Evolutionary conservation across 768 basidiomycete species (phyloP).

Genomic region (Mycena amicta): DNA sequence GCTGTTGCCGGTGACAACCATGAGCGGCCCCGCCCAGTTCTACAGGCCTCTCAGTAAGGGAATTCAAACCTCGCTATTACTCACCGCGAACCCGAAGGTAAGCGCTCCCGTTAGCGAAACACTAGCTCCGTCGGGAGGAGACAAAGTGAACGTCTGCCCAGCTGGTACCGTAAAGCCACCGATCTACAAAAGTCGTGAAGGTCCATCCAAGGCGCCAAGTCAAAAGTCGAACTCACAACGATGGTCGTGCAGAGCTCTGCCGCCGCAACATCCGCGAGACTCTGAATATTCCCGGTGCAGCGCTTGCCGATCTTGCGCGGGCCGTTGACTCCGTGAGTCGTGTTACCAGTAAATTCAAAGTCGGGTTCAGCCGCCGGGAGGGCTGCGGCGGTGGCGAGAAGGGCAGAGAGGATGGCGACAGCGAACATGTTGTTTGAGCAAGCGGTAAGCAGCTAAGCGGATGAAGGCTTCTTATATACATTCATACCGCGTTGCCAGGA

Average conservation of each 20-base stretch:
- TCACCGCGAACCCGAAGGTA: constrained; percentile 39
- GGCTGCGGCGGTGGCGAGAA: background rate
- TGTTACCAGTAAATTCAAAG: background rate
- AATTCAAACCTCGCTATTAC: background rate
- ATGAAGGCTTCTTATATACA: no score
- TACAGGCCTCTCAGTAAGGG: no score
- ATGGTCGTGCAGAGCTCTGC: constrained; percentile 50
- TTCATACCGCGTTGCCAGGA: no score
- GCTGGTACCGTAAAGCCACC: constrained; percentile 45
- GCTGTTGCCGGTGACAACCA: background rate
- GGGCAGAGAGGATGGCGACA: background rate
- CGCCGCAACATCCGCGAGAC: constrained; percentile 21
- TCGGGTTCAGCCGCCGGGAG: background rate
- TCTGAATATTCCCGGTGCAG: constrained; percentile 19
- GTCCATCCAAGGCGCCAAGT: no score
- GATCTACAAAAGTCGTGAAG: constrained; percentile 38
- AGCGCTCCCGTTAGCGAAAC: constrained; percentile 51
- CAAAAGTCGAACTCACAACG: no score
- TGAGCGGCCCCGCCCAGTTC: background rate
- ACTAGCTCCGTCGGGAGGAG: constrained; percentile 39
- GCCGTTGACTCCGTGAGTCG: background rate
- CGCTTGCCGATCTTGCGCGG: constrained; percentile 16
- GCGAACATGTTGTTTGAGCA: no score
- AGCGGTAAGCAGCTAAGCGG: no score
- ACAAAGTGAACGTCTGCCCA: constrained; percentile 42